Percentiles rank a stretch among this genome's conserved stretches.
Evolutionary conservation across 225 moss, liverwort and hornwort genomes (phyloP).

Genomic region (Physcomitrium patens): DNA sequence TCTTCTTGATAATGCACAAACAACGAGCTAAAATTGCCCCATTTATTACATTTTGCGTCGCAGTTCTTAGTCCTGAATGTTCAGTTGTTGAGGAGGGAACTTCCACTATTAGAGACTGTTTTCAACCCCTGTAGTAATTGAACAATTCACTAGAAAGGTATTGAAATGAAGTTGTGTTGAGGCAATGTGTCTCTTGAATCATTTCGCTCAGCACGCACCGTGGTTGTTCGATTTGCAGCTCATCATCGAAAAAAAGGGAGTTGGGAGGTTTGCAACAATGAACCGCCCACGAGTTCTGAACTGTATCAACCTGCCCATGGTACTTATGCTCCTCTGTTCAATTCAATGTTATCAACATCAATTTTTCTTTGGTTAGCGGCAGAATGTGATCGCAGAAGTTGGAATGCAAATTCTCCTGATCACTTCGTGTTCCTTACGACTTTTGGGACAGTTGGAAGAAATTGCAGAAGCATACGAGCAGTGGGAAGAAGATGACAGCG

Average conservation of each 20-base stretch:
- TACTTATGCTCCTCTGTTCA: slow-evolving; percentile 25
- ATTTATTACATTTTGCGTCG: no score
- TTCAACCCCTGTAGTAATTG: no score
- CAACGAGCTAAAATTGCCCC: no score
- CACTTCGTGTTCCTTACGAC: neutral
- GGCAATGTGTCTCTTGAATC: neutral
- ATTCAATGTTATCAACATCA: neutral
- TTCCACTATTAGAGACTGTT: no score
- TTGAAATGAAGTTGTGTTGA: neutral
- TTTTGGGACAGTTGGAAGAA: slow-evolving; percentile 43
- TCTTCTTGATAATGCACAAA: no score
- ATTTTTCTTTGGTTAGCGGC: neutral
- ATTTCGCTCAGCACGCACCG: slow-evolving; percentile 3
- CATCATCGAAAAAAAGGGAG: slow-evolving; percentile 62
- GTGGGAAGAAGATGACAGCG: slow-evolving; percentile 70
- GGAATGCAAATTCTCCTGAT: slow-evolving; percentile 12
- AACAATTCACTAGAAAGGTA: no score
- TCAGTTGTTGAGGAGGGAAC: no score
- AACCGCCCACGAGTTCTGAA: slow-evolving; percentile 88
- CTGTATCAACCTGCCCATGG: slow-evolving; percentile 78
- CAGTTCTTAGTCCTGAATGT: no score
- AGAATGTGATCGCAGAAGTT: neutral
- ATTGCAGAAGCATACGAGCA: slow-evolving; percentile 55
- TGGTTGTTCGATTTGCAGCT: slow-evolving; percentile 39
- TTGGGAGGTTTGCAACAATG: slow-evolving; percentile 62